phyloP scores from a whole-genome alignment of 1,284 basidiomycete genomes.

The Ustilago xerochloae region DNA sequence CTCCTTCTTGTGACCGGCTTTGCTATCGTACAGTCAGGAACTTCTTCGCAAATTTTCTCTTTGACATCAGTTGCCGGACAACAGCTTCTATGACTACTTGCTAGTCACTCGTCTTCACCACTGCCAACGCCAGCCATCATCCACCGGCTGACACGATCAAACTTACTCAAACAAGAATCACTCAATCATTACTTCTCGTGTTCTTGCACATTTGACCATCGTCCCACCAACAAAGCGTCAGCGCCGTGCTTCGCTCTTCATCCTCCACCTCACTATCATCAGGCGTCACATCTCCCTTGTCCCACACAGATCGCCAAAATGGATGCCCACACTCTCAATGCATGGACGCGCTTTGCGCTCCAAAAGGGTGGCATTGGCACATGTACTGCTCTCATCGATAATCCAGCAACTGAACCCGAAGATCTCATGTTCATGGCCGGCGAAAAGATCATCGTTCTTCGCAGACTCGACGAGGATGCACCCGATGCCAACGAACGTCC shows the following conservation, averaged over 20 bases:
- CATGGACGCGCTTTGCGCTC: conserved; percentile 67
- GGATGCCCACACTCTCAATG: conserved; percentile 66
- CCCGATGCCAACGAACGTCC: conserved; percentile 20
- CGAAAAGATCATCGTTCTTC: conserved; percentile 64
- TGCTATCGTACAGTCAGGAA: neutral
- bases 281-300: neutral
- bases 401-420: conserved; percentile 59
- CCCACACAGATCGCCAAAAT: conserved; percentile 27
- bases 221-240: neutral
- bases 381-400: conserved; percentile 63
- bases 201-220: too few species aligned
- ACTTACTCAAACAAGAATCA: neutral
- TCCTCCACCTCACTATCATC: neutral
- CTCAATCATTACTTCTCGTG: neutral
- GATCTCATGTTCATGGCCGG: conserved; percentile 66
- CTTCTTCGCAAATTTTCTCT: neutral
- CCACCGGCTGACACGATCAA: neutral
- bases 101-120: neutral
- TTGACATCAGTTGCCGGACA: neutral
- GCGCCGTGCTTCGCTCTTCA: too few species aligned
- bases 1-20: too few species aligned
- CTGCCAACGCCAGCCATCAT: neutral
- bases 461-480: conserved; percentile 54
- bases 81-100: neutral
- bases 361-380: conserved; percentile 66